Percentiles rank a stretch among this genome's conserved stretches.
These are phyloP conservation scores for Aegilops tauschii DNA, from an alignment of 176 grass and related monocot species.

Conservation along the genomic window DNA sequence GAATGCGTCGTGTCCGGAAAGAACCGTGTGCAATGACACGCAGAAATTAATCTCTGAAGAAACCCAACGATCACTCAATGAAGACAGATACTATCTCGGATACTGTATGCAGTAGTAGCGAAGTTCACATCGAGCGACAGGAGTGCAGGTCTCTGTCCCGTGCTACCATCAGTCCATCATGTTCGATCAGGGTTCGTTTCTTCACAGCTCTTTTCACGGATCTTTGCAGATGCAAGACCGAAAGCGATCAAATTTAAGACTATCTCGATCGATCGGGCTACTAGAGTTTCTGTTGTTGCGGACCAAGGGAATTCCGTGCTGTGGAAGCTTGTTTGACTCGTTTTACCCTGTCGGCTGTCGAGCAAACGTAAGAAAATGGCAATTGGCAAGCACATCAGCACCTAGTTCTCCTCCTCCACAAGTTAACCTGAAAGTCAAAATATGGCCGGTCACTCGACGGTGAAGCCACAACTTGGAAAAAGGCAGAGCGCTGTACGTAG, in stretches of 20 bases:
- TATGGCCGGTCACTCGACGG: background rate
- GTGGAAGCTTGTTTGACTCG: background rate
- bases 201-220: background rate
- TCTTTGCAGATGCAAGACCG: background rate
- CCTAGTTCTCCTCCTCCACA: background rate
- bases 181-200: background rate
- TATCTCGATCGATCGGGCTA: background rate
- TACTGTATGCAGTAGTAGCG: background rate
- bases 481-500: background rate
- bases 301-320: background rate
- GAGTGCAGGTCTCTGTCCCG: background rate
- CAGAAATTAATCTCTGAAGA: too few species aligned
- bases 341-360: background rate
- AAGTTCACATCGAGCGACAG: background rate
- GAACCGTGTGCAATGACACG: too few species aligned
- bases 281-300: background rate
- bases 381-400: background rate
- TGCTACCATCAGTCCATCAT: background rate
- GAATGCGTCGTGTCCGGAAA: too few species aligned
- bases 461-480: background rate
- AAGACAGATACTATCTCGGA: background rate
- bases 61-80: too few species aligned
- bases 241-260: constrained; percentile 7
- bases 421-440: background rate
- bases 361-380: background rate